Conservation (phyloP, 768 basidiomycete genomes). For the Leccinum obscurum region DNA sequence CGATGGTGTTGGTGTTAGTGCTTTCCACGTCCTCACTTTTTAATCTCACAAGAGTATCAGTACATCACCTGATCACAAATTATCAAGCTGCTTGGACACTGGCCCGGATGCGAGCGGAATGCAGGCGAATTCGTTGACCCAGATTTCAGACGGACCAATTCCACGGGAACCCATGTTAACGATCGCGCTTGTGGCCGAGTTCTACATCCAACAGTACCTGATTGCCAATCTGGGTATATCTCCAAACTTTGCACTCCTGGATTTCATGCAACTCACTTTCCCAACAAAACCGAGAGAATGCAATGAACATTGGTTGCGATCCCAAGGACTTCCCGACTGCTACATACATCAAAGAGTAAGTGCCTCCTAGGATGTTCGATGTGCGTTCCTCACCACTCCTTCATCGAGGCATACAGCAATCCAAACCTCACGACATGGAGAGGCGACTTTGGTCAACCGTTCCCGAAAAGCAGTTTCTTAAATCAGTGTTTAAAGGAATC, state of each 20-base stretch:
- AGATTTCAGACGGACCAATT: constrained; percentile 69
- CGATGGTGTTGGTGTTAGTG: constrained; percentile 52
- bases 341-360: constrained; percentile 74
- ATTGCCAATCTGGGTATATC: constrained; percentile 88
- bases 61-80: constrained; percentile 81
- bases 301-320: constrained; percentile 78
- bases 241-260: constrained; percentile 71
- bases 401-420: constrained; percentile 74
- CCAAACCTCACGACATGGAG: constrained; percentile 77
- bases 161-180: constrained; percentile 83
- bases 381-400: constrained; percentile 5
- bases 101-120: constrained; percentile 52
- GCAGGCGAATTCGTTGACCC: constrained; percentile 50
- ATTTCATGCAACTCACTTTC: constrained; percentile 71
- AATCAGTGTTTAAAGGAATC: constrained; percentile 50
- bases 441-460: constrained; percentile 59
- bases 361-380: background rate
- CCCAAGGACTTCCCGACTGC: constrained; percentile 77
- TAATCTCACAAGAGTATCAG: constrained; percentile 31
- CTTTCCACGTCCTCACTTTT: background rate
- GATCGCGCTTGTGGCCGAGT: background rate
- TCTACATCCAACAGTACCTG: constrained; percentile 57
- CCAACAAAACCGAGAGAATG: constrained; percentile 66
- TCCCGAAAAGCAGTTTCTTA: constrained; percentile 66
- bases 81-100: constrained; percentile 69